Evolutionary conservation across 106 monocot species (phyloP), one percentile per base, ranked within the genome.

Genomic region (Alisma plantagoaquatica): DNA sequence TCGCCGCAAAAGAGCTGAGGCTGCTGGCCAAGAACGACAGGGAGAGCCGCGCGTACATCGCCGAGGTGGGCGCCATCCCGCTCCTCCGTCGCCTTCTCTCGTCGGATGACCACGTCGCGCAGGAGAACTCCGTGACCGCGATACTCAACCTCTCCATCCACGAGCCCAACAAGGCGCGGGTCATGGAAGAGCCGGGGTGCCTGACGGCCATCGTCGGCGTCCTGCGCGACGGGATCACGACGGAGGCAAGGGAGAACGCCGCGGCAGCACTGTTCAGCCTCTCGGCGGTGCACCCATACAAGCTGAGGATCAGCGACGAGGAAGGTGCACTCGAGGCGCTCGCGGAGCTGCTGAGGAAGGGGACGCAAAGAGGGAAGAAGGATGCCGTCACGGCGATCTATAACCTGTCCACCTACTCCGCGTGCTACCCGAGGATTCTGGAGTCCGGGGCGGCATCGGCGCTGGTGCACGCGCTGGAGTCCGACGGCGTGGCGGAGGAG

Each of bases 241-340:
- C 53, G 15, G 83, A 80, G 42, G 72, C 76, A 1, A 76, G 64
- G 63, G 89, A 89, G 68, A 89, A 83, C 28, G 89, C 89, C 1
- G 89, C 90, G 1, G 88, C 88, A 10, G 70, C 80, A 0, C 54
- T 90, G 29, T 80, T 90, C 68, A 84, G 90, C 31, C 65, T 90
- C 27, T 90, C 90, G 0, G 77, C 63, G 1, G 77, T 90, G 11
- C 90, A 80, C 44, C 74, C 76, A 0, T 84, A 75, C 71, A 84
- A 90, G 74, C 70, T 67, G 24, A 63, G 14, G 61, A 84, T 90
- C 53, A 42, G 58, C 2, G 64, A 62, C 22, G 84, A 84, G 43
- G 46, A 67, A 0, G 77, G 80, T 5, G 76, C 77, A 0, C 62
- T 77, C 2, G 73, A 79, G 54, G 69, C 73, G 4, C 42, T 89